Percentiles rank a stretch among this genome's conserved stretches.
Evolutionary conservation across 208 protist species (phyloP).

Genomic region (Trypanosoma caninum): DNA sequence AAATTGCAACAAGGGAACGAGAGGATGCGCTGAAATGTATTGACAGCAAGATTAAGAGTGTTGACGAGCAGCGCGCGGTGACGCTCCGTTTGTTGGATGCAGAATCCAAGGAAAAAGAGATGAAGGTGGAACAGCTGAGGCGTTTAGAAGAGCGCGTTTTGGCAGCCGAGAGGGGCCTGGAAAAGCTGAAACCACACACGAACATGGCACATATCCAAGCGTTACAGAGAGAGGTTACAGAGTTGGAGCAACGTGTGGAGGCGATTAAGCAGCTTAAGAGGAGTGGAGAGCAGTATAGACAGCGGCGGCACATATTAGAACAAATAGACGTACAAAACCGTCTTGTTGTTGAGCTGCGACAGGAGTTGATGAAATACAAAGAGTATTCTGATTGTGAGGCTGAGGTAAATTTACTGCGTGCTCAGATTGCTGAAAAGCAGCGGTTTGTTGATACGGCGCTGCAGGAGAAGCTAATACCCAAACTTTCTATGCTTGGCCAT

Average conservation of each 20-base stretch:
- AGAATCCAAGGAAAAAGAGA: conserved; percentile 58
- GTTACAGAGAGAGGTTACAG: conserved; percentile 29
- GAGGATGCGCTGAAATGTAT: conserved; percentile 1
- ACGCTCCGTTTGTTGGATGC: conserved; percentile 43
- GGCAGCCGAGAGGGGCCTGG: conserved; percentile 7
- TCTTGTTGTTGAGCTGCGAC: conserved; percentile 40
- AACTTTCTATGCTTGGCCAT: conserved; percentile 23
- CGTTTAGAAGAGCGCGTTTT: conserved; percentile 10
- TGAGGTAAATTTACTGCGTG: conserved; percentile 39
- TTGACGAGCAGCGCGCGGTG: conserved; percentile 28
- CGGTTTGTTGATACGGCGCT: conserved; percentile 24
- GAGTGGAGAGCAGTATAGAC: conserved; percentile 33
- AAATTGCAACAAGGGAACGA: conserved; percentile 4
- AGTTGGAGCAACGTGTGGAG: conserved; percentile 45
- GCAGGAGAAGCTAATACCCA: conserved; percentile 34
- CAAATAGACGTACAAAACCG: conserved; percentile 53
- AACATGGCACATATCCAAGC: conserved; percentile 17
- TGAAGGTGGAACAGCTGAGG: conserved; percentile 34
- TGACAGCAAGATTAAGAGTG: conserved; percentile 15
- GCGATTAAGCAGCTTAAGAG: conserved; percentile 41
- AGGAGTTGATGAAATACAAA: conserved; percentile 52
- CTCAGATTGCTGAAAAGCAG: conserved; percentile 35
- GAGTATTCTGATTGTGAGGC: conserved; percentile 29
- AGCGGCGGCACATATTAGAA: conserved; percentile 33
- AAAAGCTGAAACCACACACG: conserved; percentile 11